Percentiles rank a stretch among this genome's conserved stretches.
phyloP scores from a whole-genome alignment of 192 early-diverging fungal species.

The Rhizoclosmatium globosum region DNA sequence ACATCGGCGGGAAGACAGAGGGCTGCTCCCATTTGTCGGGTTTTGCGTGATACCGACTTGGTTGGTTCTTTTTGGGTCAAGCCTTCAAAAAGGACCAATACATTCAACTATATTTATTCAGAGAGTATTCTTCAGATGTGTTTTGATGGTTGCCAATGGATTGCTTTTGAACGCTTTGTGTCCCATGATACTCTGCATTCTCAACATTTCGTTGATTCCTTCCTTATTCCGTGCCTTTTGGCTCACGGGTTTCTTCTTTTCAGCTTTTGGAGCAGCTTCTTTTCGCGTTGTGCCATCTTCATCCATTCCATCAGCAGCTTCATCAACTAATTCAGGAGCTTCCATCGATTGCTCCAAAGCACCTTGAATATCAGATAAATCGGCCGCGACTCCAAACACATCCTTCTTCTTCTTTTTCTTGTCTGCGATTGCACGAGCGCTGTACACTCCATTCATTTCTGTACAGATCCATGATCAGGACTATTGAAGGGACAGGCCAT shows the following conservation, averaged over 20 bases:
- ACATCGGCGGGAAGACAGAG: constrained; percentile 11
- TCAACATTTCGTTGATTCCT: constrained; percentile 28
- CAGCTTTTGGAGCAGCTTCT: background rate
- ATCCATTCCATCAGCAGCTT: background rate
- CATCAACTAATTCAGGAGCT: background rate
- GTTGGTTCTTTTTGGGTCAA: no score
- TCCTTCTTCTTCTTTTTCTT: constrained; percentile 12
- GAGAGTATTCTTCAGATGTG: constrained; percentile 23
- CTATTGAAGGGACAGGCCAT: background rate
- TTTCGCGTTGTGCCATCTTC: background rate
- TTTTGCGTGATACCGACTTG: background rate
- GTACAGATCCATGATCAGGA: background rate
- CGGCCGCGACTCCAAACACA: constrained; percentile 20
- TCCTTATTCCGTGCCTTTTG: constrained; percentile 12
- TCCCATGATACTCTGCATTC: constrained; percentile 16
- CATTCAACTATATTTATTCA: background rate
- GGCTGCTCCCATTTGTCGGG: constrained; percentile 13
- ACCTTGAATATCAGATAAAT: constrained; percentile 13
- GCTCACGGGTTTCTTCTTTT: constrained; percentile 20
- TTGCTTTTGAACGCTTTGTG: constrained; percentile 25
- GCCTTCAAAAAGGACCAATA: no score
- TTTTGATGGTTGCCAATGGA: constrained; percentile 21
- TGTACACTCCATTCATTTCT: constrained; percentile 9
- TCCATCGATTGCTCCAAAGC: background rate
- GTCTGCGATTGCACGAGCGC: constrained; percentile 12